Evolutionary conservation across 139 green algal species (phyloP), one percentile per base, ranked within the genome.

Genomic region (Micromonas pusilla): DNA sequence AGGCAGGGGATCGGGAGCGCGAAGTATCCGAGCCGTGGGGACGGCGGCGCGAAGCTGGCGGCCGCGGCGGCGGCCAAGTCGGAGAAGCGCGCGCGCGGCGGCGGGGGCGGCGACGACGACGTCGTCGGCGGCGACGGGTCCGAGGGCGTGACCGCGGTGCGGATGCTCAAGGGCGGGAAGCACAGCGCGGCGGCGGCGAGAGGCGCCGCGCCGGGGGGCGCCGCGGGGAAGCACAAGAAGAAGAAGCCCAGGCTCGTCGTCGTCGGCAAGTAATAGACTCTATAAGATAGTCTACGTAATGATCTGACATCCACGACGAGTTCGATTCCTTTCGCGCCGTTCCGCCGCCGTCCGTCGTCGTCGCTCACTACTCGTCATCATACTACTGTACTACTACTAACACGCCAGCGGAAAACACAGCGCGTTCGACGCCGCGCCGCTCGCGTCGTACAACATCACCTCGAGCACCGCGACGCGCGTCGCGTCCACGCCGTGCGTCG

Each of bases 21-120:
- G 25, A 75, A 62, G 37, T 75, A 62, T 36, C 68, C 68, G 36
- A 64, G 23, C 37, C 68, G 68, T 16, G 45, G 45, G 30, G 68
- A 39, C 23, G 68, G 68, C 37, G 68, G 68, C 21, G 38, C 52
- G n/a, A 26, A 38, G 68, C 38, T 75, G 1, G 36, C 25, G 9
- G 16, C 20, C 3, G 30, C 31, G 37, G 53, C 60, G 37, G 1
- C 21, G 20, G 38, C 67, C 3, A 60, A 23, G 33, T 32, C 5
- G 13, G 25, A 28, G 34, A 33, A 28, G 36, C 21, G 9, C 9
- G 45, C 68, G 68, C 9, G 9, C 9, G 30, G 68, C 25, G 23
- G 68, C 34, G 34, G 68, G 68, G 26, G 26, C 52, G n/a, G 21
- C 23, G 37, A 16, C 53, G 0, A 19, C 25, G 9, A 62, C n/a